Percentiles rank a stretch among this genome's conserved stretches.
These are phyloP conservation scores for Euptelea pleiosperma DNA, from an alignment of 164 flowering plant species.

Conservation along the genomic window DNA sequence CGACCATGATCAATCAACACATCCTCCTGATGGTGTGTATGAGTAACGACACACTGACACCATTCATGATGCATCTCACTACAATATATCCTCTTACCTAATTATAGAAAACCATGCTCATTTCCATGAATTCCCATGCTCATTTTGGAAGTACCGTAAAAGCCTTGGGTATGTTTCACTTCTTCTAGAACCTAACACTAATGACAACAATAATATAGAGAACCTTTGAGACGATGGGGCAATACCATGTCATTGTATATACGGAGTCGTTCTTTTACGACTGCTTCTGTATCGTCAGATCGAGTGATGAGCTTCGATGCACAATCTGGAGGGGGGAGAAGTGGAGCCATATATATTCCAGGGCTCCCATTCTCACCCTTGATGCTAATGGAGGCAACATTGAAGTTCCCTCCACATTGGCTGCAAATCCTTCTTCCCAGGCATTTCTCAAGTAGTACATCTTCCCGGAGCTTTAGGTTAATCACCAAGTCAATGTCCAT, in stretches of 20 bases:
- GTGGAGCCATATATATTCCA: constrained; percentile 84
- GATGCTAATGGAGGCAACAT: constrained; percentile 71
- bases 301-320: constrained; percentile 83
- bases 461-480: constrained; percentile 80
- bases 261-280: constrained; percentile 75
- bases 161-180: neutral
- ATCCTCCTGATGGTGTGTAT: no score
- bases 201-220: neutral
- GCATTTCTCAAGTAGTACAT: constrained; percentile 81
- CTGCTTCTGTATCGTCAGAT: constrained; percentile 80
- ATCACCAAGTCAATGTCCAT: constrained; percentile 81
- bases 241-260: constrained; percentile 77
- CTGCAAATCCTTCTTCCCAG: constrained; percentile 92
- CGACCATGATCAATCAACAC: no score
- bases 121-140: neutral
- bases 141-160: neutral
- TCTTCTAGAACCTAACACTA: neutral
- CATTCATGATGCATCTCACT: no score
- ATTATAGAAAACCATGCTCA: no score
- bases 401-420: constrained; percentile 77
- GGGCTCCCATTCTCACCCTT: constrained; percentile 76
- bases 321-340: constrained; percentile 81
- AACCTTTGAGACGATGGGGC: neutral
- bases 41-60: no score
- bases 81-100: no score